phyloP scores from a whole-genome alignment of 2,329 filamentous ascomycete species.

The Nigrospora sphaerica region DNA sequence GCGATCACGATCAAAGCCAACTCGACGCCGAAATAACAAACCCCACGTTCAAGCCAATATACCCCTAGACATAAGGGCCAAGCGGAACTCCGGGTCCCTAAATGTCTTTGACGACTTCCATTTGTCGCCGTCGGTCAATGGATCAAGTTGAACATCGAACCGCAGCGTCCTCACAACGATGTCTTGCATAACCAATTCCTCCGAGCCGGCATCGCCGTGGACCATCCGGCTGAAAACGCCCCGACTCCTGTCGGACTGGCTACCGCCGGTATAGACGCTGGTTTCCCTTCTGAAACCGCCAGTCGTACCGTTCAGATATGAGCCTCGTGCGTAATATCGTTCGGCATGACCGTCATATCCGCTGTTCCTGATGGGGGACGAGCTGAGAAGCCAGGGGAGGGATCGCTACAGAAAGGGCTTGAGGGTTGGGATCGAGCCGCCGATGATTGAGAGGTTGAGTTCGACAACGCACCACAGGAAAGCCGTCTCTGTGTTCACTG shows the following conservation, averaged over 20 bases:
- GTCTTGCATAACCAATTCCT: conserved; percentile 8
- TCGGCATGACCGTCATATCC: neutral
- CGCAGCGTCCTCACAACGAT: conserved; percentile 8
- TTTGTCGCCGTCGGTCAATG: no score
- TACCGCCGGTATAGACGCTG: conserved; percentile 1
- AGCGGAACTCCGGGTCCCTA: no score
- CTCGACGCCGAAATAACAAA: no score
- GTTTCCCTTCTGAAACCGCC: neutral
- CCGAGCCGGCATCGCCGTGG: conserved; percentile 3
- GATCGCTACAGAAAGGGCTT: conserved; percentile 13
- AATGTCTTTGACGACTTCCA: no score
- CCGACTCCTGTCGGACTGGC: conserved; percentile 1
- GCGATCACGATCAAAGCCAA: no score
- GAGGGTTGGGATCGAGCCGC: conserved; percentile 15
- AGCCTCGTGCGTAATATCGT: neutral
- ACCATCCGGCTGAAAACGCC: neutral
- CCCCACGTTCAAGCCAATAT: no score
- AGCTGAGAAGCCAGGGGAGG: conserved; percentile 10
- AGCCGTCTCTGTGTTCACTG: conserved; percentile 10
- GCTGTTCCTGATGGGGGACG: neutral
- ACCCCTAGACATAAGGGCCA: no score
- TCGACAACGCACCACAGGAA: conserved; percentile 17
- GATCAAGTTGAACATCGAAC: neutral
- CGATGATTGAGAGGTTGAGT: conserved; percentile 17
- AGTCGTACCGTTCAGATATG: neutral